phyloP scores from a whole-genome alignment of 2,329 filamentous ascomycete genomes.

The Fusarium sp. region DNA sequence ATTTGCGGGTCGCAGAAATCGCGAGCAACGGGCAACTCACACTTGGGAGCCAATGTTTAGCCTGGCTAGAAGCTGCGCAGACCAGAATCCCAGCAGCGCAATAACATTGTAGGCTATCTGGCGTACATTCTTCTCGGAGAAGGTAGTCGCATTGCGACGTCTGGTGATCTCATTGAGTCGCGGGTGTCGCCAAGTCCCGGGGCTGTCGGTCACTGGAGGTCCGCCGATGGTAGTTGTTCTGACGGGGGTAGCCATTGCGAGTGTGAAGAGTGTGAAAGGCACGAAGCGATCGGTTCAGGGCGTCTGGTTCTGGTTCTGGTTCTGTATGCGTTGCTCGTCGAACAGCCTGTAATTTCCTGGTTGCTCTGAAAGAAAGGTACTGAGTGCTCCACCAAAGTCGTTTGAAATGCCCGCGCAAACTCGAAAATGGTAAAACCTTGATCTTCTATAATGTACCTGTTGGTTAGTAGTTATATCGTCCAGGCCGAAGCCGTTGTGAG shows the following conservation, averaged over 20 bases:
- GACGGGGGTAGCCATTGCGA: conserved; percentile 46
- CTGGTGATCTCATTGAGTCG: conserved; percentile 85
- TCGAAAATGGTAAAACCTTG: neutral
- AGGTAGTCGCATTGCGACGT: conserved; percentile 79
- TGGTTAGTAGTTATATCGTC: conserved; percentile 46
- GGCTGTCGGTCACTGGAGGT: conserved; percentile 59
- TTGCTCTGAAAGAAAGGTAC: conserved; percentile 13
- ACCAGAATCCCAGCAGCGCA: conserved; percentile 54
- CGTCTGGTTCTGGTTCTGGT: neutral
- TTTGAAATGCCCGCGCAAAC: neutral
- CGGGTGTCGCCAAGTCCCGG: conserved; percentile 92
- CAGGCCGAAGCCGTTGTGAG: conserved; percentile 47
- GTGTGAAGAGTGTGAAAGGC: neutral
- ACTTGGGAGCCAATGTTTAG: conserved; percentile 50
- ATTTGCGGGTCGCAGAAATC: neutral
- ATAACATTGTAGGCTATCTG: conserved; percentile 73
- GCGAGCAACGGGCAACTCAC: conserved; percentile 47
- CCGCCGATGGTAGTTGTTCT: conserved; percentile 54
- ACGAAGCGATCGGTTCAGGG: neutral
- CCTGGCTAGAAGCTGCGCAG: conserved; percentile 48
- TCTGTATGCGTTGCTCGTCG: conserved; percentile 7
- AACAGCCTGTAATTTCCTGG: conserved; percentile 5
- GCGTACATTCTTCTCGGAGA: conserved; percentile 79
- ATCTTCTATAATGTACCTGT: conserved; percentile 13
- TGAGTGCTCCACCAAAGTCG: neutral